Base-by-base conservation (phyloP, 306 rosid species). In the Vicia faba region DNA sequence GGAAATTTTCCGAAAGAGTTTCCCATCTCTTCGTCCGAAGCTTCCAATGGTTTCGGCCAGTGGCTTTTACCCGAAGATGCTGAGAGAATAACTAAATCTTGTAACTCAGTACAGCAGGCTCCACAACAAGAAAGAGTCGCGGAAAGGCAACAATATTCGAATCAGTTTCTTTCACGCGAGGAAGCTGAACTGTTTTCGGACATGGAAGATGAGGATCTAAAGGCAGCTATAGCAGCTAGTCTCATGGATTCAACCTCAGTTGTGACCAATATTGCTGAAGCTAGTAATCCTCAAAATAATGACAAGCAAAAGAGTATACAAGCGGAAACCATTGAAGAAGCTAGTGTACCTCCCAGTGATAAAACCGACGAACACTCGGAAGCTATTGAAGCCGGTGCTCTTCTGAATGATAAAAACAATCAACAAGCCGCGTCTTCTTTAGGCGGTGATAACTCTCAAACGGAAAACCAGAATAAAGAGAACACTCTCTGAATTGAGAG, bases 31-130 rank as follows among this genome's bases (percentile, higher is more conserved):
- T 85, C 96, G 48, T 70, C 97, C 1, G 99, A 95, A 79, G 83
- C 92, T 69, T 95, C 92, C 31, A 88, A 95, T 29, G 99, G 95
- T 55, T 95, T 86, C 4, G 99, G 99, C 14, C 99, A 90, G 76
- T 95, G 99, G 99, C 85, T 90, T 56, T 84, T 81, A 28, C 99
- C 97, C 3, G 99, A 90, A 74, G 99, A 95, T 64, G 99, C 99
- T 6, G 97, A 95, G 70, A 84, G 97, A 75, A 88, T 95, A 71
- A 90, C 84, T 20, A 95, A 90, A 80, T 95, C 99, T 56, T 84
- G 96, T 82, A 86, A 85, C 85, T 70, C 87, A 15, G 78, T 84
- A 49, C 55, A 49, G 15, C 92, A 79, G 80, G 86, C 81, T 58
- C 84, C 91, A 4, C 79, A 80, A 4, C 79, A 81, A 16, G 84